phyloP scores from a whole-genome alignment of 495 filamentous ascomycete genomes.

The Tuber borchii region DNA sequence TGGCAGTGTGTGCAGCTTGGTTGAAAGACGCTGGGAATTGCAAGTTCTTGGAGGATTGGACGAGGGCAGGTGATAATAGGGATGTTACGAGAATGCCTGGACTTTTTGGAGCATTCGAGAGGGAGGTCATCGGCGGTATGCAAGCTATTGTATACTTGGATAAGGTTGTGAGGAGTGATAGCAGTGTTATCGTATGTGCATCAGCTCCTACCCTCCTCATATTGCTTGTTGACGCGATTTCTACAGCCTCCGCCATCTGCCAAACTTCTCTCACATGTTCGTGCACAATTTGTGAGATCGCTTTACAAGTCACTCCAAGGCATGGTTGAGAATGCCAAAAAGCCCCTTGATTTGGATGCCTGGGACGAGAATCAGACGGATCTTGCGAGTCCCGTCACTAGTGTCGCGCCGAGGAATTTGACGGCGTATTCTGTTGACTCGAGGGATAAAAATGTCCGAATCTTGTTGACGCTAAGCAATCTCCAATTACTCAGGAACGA shows the following conservation, averaged over 20 bases:
- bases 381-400: conserved; percentile 29
- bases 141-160: conserved; percentile 91
- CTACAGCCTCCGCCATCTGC: conserved; percentile 59
- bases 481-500: conserved; percentile 69
- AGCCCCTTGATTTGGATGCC: conserved; percentile 54
- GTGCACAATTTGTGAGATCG: conserved; percentile 78
- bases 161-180: conserved; percentile 52
- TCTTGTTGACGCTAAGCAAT: conserved; percentile 88
- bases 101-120: conserved; percentile 73
- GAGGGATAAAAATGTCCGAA: conserved; percentile 66
- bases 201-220: neutral
- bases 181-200: conserved; percentile 56
- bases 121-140: conserved; percentile 67
- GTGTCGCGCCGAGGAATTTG: conserved; percentile 28
- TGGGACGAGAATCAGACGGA: conserved; percentile 51
- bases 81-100: conserved; percentile 88
- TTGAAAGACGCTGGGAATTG: conserved; percentile 79
- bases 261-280: conserved; percentile 78
- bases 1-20: conserved; percentile 78
- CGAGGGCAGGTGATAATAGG: conserved; percentile 62
- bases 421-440: conserved; percentile 38
- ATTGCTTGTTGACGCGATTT: neutral
- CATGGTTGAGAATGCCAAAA: conserved; percentile 92
- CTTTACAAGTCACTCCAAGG: conserved; percentile 88
- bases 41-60: conserved; percentile 90